Conservation (phyloP, 768 basidiomycete genomes). For the Podaxis mareebaensis region DNA sequence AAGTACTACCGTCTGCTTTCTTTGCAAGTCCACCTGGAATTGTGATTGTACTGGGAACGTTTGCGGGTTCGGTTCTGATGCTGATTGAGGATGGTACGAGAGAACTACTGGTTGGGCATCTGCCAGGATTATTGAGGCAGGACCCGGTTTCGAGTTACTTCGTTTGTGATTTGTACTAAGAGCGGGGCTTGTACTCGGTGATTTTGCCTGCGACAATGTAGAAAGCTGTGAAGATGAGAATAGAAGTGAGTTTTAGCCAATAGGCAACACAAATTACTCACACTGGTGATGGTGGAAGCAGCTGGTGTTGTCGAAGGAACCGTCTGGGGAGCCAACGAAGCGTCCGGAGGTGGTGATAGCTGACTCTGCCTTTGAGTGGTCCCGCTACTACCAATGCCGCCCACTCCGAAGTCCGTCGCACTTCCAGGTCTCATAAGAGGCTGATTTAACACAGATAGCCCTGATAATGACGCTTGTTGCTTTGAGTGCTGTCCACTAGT, state of each 20-base stretch:
- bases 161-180: not conserved
- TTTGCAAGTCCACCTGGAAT: not conserved
- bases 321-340: not conserved
- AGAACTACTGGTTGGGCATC: not conserved
- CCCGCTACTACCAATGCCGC: not conserved
- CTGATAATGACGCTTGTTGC: conserved; percentile 5
- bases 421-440: not conserved
- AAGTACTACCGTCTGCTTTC: not conserved
- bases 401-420: not conserved
- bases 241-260: not conserved
- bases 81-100: not conserved
- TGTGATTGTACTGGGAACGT: not conserved
- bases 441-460: conserved; percentile 10
- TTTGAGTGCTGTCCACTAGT: not conserved
- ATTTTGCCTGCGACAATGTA: not conserved
- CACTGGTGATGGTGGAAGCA: not conserved
- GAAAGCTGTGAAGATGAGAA: not conserved
- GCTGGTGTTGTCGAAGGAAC: not conserved
- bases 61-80: not conserved
- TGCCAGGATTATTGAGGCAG: not conserved
- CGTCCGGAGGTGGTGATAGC: not conserved
- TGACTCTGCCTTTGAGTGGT: not conserved
- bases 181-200: not conserved
- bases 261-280: not conserved
- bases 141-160: not conserved